Base-by-base conservation (phyloP, 345 rosid species). In the Noccaea bulbosa region DNA sequence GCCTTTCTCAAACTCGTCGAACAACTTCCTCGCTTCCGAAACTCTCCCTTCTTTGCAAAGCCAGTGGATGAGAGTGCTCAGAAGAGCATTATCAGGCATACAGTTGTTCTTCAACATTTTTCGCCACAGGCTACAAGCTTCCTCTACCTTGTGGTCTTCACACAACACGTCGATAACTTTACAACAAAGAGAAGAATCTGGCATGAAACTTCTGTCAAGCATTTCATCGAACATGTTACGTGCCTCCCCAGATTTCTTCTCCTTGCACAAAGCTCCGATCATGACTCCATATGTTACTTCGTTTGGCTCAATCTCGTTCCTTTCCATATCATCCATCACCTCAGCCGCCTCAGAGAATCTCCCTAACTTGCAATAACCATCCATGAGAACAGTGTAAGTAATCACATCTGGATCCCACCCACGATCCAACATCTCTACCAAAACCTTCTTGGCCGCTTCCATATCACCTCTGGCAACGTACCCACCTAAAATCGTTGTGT, bases 271-370 rank as follows among this genome's bases (percentile, higher is more conserved):
- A 3, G 88, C 96, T 53, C 86, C 80, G 5, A 93, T 83, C 93
- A 90, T 87, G 48, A 88, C 92, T n/a, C 93, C 93, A 34, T 88
- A 90, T 12, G 91, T 90, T 67, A 90, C 87, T 11, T 93, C 98
- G 81, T 88, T 93, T 1, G 97, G 86, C 48, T 78, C 83, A 33
- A 93, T 81, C 20, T 81, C 87, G 32, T 86, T 84, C 51, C 81
- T 82, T 63, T 87, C 96, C 98, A 90, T 93, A 4, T 87, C 90
- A 82, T 93, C 96, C 93, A 93, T 93, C 8, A 86, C 84, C 81
- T 71, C 82, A 59, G 87, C 79, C 3, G 97, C 98, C 65, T 93
- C 93, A 59, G 30, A 73, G 43, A 93, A 84, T 69, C 86, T 86
- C 67, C 87, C 96, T 65, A 79, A 70, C 77, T 65, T 78, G 60